phyloP scores from a whole-genome alignment of 345 rosid species.

The Raphanus raphanistrum region DNA sequence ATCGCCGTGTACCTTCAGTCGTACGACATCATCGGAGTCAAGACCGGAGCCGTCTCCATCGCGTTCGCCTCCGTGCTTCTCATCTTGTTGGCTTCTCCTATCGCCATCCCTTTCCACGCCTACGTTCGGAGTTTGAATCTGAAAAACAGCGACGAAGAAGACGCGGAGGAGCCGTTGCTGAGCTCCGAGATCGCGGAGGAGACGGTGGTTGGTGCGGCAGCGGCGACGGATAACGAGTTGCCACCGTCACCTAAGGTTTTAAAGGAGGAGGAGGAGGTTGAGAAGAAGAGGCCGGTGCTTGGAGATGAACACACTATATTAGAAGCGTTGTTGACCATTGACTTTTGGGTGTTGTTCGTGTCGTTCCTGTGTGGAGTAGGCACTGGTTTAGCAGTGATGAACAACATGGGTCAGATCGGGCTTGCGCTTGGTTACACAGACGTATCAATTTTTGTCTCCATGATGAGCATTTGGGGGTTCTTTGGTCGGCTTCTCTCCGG shows the following conservation, averaged over 20 bases:
- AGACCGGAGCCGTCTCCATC: conserved; percentile 40
- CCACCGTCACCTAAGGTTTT: conserved; percentile 27
- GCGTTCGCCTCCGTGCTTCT: conserved; percentile 50
- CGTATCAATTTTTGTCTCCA: conserved; percentile 54
- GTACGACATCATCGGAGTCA: conserved; percentile 51
- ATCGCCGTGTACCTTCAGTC: conserved; percentile 54
- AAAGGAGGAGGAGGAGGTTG: conserved; percentile 26
- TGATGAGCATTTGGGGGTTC: conserved; percentile 67
- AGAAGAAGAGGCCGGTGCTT: conserved; percentile 36
- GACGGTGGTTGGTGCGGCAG: conserved; percentile 22
- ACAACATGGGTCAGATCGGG: conserved; percentile 70
- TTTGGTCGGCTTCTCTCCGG: conserved; percentile 61
- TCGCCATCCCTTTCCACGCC: conserved; percentile 47
- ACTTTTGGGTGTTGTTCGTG: conserved; percentile 60
- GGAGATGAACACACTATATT: conserved; percentile 60
- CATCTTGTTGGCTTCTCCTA: conserved; percentile 48
- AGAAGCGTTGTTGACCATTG: conserved; percentile 45
- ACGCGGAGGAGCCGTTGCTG: conserved; percentile 50
- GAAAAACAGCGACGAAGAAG: conserved; percentile 17
- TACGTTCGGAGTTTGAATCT: conserved; percentile 11
- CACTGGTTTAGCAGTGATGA: conserved; percentile 55
- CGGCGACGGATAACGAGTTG: conserved; percentile 20
- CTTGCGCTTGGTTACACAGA: conserved; percentile 55
- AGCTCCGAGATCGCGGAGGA: conserved; percentile 26
- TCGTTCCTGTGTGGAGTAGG: conserved; percentile 63